A percentile compares a stretch with the other conserved stretches of the same genome.
These are phyloP conservation scores for Rhynchospora breviuscula DNA, from an alignment of 176 grass and related monocot species.

Conservation along the genomic window DNA sequence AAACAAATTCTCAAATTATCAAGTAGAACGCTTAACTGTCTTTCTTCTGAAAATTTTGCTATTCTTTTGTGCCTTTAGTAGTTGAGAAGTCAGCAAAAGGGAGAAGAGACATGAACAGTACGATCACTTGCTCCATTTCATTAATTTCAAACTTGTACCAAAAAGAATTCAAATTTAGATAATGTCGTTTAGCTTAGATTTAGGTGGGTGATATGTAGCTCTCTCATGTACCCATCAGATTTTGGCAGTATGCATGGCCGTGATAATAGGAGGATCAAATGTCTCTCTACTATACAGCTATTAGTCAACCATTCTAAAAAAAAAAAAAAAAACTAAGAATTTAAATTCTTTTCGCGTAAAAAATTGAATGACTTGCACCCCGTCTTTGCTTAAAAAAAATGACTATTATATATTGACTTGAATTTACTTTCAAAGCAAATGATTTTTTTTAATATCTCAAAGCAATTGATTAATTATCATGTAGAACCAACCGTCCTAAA, in stretches of 20 bases:
- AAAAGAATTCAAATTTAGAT: not conserved
- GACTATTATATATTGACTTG: too few relatives aligned
- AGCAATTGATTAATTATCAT: too few relatives aligned
- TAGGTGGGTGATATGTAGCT: constrained; percentile 15
- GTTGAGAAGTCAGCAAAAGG: constrained; percentile 3
- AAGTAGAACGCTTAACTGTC: not conserved
- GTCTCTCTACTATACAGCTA: not conserved
- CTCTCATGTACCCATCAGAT: constrained; percentile 21
- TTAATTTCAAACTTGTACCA: not conserved
- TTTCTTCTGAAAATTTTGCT: not conserved
- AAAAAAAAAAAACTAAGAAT: too few relatives aligned
- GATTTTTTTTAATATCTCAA: too few relatives aligned
- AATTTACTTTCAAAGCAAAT: too few relatives aligned
- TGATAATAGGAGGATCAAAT: constrained; percentile 9
- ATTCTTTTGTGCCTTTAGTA: not conserved
- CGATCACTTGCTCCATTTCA: not conserved
- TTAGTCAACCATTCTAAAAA: not conserved
- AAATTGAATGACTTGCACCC: too few relatives aligned
- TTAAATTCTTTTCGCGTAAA: too few relatives aligned
- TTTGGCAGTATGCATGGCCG: constrained; percentile 1
- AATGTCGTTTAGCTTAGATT: constrained; percentile 20
- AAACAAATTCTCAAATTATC: too few relatives aligned
- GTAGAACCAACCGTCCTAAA: too few relatives aligned
- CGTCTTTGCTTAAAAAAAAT: too few relatives aligned
- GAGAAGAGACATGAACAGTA: not conserved